Percentiles rank a stretch among this genome's conserved stretches.
Evolutionary conservation across 2,329 filamentous ascomycete genomes (phyloP).

Genomic region (Herpotrichia juniperi): DNA sequence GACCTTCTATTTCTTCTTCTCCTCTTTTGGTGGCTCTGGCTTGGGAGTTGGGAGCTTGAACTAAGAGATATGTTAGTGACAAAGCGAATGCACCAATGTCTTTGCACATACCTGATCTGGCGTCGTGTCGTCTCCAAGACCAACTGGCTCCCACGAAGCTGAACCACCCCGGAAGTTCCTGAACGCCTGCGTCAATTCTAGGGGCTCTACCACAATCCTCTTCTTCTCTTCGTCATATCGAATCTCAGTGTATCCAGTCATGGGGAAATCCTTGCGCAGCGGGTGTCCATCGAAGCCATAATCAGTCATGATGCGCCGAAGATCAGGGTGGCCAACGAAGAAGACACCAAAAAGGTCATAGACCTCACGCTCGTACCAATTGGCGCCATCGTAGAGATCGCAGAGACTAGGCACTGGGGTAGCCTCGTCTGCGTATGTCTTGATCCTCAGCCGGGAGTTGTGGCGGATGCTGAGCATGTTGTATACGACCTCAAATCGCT

Average conservation of each 20-base stretch:
- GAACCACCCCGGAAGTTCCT: conserved; percentile 93
- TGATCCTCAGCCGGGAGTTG: conserved; percentile 95
- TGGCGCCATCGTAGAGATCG: conserved; percentile 87
- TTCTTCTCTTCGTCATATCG: conserved; percentile 99
- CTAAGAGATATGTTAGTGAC: conserved; percentile 41
- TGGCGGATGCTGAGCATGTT: conserved; percentile 94
- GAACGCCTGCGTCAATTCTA: conserved; percentile 98
- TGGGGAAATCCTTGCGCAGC: conserved; percentile 94
- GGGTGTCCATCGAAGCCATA: conserved; percentile 99
- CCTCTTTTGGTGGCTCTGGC: conserved; percentile 83
- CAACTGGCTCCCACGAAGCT: conserved; percentile 69
- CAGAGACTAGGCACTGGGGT: conserved; percentile 90
- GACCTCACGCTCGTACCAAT: conserved; percentile 98
- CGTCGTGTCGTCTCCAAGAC: conserved; percentile 74
- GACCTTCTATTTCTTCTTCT: conserved; percentile 82
- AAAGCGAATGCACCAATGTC: not conserved
- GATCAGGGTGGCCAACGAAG: conserved; percentile 92
- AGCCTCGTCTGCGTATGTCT: conserved; percentile 98
- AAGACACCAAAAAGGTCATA: conserved; percentile 98
- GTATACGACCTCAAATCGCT: conserved; percentile 98
- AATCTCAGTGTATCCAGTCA: conserved; percentile 98
- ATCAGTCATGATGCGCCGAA: conserved; percentile 98
- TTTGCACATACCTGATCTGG: conserved; percentile 65
- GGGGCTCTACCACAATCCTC: conserved; percentile 95
- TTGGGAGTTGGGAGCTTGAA: conserved; percentile 97